phyloP scores from a whole-genome alignment of 805 yeast genomes.

The Candida vaughaniae region DNA sequence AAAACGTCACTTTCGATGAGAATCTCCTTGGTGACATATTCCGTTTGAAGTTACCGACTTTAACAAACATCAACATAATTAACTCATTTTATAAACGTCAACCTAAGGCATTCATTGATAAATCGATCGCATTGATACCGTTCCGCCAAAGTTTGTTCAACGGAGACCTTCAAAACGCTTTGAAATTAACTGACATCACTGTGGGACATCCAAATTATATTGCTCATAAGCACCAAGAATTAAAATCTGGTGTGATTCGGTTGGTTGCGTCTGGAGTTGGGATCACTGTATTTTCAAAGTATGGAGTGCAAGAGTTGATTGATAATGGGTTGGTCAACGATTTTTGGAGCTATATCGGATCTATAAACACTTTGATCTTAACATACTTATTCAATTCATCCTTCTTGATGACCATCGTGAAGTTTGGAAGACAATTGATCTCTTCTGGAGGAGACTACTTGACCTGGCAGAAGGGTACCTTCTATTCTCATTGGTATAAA shows the following conservation, averaged over 20 bases:
- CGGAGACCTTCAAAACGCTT: conserved; percentile 56
- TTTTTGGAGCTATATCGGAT: conserved; percentile 36
- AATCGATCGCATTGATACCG: conserved; percentile 55
- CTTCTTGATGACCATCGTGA: conserved; percentile 41
- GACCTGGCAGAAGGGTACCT: conserved; percentile 64
- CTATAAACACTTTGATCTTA: conserved; percentile 47
- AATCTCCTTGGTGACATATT: conserved; percentile 28
- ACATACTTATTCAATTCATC: conserved; percentile 41
- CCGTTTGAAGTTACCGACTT: conserved; percentile 32
- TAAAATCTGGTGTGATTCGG: conserved; percentile 30
- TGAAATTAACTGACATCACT: conserved; percentile 58
- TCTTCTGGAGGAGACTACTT: conserved; percentile 50
- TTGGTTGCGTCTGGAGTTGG: conserved; percentile 31
- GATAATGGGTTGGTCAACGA: conserved; percentile 39
- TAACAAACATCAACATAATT: conserved; percentile 27
- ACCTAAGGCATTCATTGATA: conserved; percentile 29
- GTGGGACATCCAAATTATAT: conserved; percentile 56
- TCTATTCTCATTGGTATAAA: conserved; percentile 60
- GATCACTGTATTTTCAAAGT: conserved; percentile 36
- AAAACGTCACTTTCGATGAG: conserved; percentile 17
- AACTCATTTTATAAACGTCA: conserved; percentile 24
- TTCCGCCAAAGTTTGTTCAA: conserved; percentile 57
- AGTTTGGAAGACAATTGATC: conserved; percentile 37
- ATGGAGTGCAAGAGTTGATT: conserved; percentile 40
- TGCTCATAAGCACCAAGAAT: conserved; percentile 26